Evolutionary conservation across 306 rosid species (phyloP), one percentile per base, ranked within the genome.

Genomic region (Glycine soja): DNA sequence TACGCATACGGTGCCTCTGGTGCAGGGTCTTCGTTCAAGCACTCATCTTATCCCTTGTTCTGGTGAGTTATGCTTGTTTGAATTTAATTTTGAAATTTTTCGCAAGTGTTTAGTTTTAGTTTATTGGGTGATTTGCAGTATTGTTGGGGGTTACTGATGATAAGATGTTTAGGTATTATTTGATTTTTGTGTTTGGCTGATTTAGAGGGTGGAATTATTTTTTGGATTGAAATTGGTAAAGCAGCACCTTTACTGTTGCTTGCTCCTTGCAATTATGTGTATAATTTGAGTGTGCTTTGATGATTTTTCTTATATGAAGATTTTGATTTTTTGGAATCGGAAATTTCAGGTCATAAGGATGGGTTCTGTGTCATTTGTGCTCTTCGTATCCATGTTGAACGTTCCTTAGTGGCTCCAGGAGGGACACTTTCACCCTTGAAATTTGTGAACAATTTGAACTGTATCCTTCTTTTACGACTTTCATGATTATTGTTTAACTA

Each of bases 1-100:
- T 16, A 93, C 99, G n/a, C 97, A 95, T 74, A 89, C 97, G 0
- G 97, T 90, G 82, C 94, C 92, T 1, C 85, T 95, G 3, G 88
- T 95, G 32, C 75, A 77, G 84, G 92, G 89, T 83, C 88, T 95
- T 75, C 91, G 82, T 52, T 83, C 82, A 7, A 75, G 78, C 65
- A 14, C 36, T 70, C 99, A 95, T 62, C n/a, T 72, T 13, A 0
- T 34, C 19, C 80, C 88, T 12, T 86, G 88, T 78, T 82, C 78
- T 38, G 30, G 98, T 91, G 72, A 70, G 95, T 58, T 67, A 30
- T 7, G 6, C 74, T 79, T 67, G 51, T 71, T 56, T 75, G 7
- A 7, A 62, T 53, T 63, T 79, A 36, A 11, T 1, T 11, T 34
- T 50, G 13, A 2, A 2, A 3, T 56, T 79, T 0, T 42, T 30